Conservation (phyloP, 192 early-diverging fungal species). For the Allomyces javanicus region DNA sequence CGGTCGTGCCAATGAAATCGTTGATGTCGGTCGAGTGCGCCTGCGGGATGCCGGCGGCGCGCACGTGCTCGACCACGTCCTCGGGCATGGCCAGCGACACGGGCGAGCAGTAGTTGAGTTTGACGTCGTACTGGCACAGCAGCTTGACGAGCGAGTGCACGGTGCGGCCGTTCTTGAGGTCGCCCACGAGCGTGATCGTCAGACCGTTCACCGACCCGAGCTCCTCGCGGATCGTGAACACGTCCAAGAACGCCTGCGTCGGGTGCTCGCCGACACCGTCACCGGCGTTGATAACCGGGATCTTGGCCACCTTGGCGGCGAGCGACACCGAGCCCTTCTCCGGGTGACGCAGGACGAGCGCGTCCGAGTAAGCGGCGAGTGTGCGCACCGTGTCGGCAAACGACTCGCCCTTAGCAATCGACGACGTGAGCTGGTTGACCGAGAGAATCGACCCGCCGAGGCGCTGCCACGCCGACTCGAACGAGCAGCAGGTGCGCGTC, state of each 20-base stretch:
- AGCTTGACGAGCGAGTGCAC: slow-evolving; percentile 88
- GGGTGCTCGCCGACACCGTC: slow-evolving; percentile 97
- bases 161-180: slow-evolving; percentile 92
- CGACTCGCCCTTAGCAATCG: slow-evolving; percentile 89
- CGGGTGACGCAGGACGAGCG: slow-evolving; percentile 84
- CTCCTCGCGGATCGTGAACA: slow-evolving; percentile 83
- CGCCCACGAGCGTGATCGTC: slow-evolving; percentile 86
- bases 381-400: slow-evolving; percentile 88
- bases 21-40: slow-evolving; percentile 51
- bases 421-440: slow-evolving; percentile 64
- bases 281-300: slow-evolving; percentile 91
- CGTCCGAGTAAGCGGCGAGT: slow-evolving; percentile 75
- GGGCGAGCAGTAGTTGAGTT: slow-evolving; percentile 81
- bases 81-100: slow-evolving; percentile 63
- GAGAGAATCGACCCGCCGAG: slow-evolving; percentile 78
- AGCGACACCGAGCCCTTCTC: slow-evolving; percentile 59
- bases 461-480: slow-evolving; percentile 84
- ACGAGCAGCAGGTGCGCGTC: slow-evolving; percentile 81
- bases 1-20: slow-evolving; percentile 60
- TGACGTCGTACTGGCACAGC: slow-evolving; percentile 77
- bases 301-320: slow-evolving; percentile 70
- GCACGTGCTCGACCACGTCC: slow-evolving; percentile 36
- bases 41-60: slow-evolving; percentile 27
- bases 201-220: slow-evolving; percentile 89
- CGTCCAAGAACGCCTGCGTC: slow-evolving; percentile 90